A percentile compares a stretch with the other conserved stretches of the same genome.
Evolutionary conservation across 352 stramenopile genomes (phyloP).

Genomic region (Pythium dissimile): DNA sequence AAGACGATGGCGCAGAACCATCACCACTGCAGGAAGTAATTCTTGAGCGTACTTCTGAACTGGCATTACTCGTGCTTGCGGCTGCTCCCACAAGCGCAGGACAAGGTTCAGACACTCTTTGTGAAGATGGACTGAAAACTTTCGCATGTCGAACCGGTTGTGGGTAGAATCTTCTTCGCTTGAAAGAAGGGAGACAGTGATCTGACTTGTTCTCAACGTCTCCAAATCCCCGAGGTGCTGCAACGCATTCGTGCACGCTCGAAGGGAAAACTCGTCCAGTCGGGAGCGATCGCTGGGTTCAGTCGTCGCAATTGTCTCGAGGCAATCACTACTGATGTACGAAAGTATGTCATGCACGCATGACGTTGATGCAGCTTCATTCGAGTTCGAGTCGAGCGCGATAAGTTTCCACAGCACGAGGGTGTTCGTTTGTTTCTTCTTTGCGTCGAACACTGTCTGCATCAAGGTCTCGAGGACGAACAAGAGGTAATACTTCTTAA

Average conservation of each 20-base stretch:
- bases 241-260: conserved; percentile 56
- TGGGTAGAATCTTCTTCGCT: conserved; percentile 38
- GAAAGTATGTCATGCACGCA: conserved; percentile 15
- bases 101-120: conserved; percentile 51
- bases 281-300: conserved; percentile 16
- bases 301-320: not conserved
- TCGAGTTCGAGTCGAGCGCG: conserved; percentile 2
- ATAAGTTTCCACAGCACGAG: conserved; percentile 66
- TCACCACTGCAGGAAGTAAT: conserved; percentile 67
- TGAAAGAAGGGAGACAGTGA: conserved; percentile 57
- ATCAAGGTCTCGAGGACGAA: conserved; percentile 81
- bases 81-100: conserved; percentile 56
- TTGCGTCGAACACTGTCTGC: conserved; percentile 66
- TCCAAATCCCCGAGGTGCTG: conserved; percentile 67
- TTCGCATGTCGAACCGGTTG: conserved; percentile 41
- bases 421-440: conserved; percentile 76
- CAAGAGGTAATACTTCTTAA: conserved; percentile 71
- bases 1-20: conserved; percentile 74
- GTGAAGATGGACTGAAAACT: conserved; percentile 62
- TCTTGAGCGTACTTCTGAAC: conserved; percentile 54
- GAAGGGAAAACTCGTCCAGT: conserved; percentile 68
- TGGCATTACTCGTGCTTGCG: conserved; percentile 35
- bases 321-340: conserved; percentile 7
- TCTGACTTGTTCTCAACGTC: conserved; percentile 49
- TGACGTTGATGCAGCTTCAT: not conserved